Evolutionary conservation across 2,329 filamentous ascomycete species (phyloP).

Genomic region (Claviceps digitariae): DNA sequence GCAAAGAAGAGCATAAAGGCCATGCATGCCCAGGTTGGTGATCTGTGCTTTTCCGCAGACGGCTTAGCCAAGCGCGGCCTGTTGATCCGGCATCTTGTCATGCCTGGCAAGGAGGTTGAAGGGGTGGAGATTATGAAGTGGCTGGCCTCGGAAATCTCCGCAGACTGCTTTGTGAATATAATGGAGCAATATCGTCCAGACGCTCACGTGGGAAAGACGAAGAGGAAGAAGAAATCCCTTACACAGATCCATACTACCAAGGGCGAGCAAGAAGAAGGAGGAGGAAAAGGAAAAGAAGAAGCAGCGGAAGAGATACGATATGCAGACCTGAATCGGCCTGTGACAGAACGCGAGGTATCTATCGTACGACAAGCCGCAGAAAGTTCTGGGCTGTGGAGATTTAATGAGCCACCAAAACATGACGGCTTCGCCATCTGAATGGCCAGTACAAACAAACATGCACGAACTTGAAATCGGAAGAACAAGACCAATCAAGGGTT

Average conservation of each 20-base stretch:
- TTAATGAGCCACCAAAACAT: constrained; percentile 50
- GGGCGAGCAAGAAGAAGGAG: constrained; percentile 25
- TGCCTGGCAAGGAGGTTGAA: constrained; percentile 68
- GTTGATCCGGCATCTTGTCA: constrained; percentile 66
- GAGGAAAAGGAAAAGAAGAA: background rate
- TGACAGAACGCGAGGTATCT: constrained; percentile 45
- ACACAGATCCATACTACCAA: constrained; percentile 7
- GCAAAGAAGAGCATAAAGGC: constrained; percentile 65
- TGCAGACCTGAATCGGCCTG: constrained; percentile 61
- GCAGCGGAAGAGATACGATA: constrained; percentile 41
- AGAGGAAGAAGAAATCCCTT: constrained; percentile 16
- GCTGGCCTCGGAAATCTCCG: constrained; percentile 58
- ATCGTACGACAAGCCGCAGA: constrained; percentile 54
- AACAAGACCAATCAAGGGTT: background rate
- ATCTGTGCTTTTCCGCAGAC: constrained; percentile 69
- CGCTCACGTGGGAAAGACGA: constrained; percentile 66
- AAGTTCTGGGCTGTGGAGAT: constrained; percentile 63
- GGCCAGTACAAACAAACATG: background rate
- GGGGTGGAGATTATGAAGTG: constrained; percentile 62
- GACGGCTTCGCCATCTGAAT: constrained; percentile 32
- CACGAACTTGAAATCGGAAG: background rate
- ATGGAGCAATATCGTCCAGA: constrained; percentile 82
- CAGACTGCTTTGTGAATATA: constrained; percentile 68
- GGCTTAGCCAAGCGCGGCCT: constrained; percentile 69
- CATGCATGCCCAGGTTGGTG: constrained; percentile 72